Percentiles rank a stretch among this genome's conserved stretches.
Evolutionary conservation across 345 rosid genomes (phyloP).

Genomic region (Microcos paniculata): DNA sequence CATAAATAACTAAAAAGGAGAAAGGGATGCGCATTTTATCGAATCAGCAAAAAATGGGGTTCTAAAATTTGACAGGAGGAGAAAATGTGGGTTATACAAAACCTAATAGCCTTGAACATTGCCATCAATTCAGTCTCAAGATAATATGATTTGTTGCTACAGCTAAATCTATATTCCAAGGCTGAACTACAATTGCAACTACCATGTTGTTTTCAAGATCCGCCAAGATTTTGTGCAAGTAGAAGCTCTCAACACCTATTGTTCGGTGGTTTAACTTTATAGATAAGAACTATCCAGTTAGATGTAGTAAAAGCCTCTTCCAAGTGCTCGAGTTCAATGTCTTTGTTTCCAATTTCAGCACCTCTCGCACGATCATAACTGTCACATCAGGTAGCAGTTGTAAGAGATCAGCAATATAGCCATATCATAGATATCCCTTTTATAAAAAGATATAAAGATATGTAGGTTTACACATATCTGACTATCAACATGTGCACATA

Average conservation of each 20-base stretch:
- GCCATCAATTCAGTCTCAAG: background rate
- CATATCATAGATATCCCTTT: background rate
- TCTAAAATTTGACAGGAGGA: background rate
- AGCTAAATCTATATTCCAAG: slow-evolving; percentile 5
- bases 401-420: background rate
- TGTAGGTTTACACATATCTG: background rate
- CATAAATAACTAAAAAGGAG: background rate
- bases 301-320: slow-evolving; percentile 98
- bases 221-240: background rate
- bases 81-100: background rate
- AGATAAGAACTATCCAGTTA: slow-evolving; percentile 97
- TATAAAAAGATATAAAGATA: background rate
- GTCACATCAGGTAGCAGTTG: slow-evolving; percentile 14
- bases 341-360: slow-evolving; percentile 96
- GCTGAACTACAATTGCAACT: background rate
- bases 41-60: slow-evolving; percentile 6
- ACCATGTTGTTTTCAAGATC: background rate
- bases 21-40: background rate
- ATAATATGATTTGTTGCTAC: background rate
- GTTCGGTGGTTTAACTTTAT: slow-evolving; percentile 92
- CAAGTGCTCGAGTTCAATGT: slow-evolving; percentile 79
- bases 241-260: slow-evolving; percentile 71
- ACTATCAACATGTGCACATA: background rate
- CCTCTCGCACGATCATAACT: slow-evolving; percentile 98
- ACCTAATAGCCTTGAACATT: background rate